Conservation (phyloP, 768 basidiomycete genomes). For the Trametes gibbosa region DNA sequence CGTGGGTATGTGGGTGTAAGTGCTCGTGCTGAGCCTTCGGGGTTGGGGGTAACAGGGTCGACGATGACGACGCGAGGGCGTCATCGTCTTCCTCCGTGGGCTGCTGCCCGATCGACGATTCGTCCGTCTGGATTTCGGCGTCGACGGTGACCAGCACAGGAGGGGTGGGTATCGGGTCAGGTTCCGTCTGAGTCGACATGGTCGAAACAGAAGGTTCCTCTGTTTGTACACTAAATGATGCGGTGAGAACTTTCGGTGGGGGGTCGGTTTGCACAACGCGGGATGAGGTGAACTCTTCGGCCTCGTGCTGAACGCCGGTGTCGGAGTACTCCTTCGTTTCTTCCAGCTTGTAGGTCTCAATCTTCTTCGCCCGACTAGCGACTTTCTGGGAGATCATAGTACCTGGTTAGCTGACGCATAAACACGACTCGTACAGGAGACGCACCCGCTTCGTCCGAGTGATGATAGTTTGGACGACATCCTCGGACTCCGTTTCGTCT, state of each 20-base stretch:
- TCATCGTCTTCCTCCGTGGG: constrained; percentile 45
- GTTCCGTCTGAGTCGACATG: constrained; percentile 40
- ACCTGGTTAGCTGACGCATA: background rate
- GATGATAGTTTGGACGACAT: constrained; percentile 85
- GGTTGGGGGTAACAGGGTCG: constrained; percentile 68
- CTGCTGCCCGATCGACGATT: constrained; percentile 26
- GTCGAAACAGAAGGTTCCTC: constrained; percentile 33
- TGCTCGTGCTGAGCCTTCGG: constrained; percentile 50
- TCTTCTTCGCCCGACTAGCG: constrained; percentile 53
- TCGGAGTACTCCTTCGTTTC: constrained; percentile 78
- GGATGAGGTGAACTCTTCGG: constrained; percentile 44
- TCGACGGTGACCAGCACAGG: constrained; percentile 36
- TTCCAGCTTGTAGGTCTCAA: constrained; percentile 45
- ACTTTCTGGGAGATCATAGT: constrained; percentile 51
- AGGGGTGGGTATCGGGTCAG: constrained; percentile 29
- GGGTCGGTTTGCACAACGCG: constrained; percentile 62
- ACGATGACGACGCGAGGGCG: constrained; percentile 68
- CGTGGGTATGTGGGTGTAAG: constrained; percentile 34
- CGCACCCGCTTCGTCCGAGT: constrained; percentile 75
- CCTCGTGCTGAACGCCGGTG: constrained; percentile 67
- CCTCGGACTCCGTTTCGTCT: constrained; percentile 61
- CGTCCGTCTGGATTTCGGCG: constrained; percentile 68
- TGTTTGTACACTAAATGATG: constrained; percentile 57
- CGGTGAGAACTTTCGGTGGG: constrained; percentile 44
- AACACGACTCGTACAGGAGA: background rate